phyloP scores from a whole-genome alignment of 2,329 filamentous ascomycete species.

The Clonostachys sp. region DNA sequence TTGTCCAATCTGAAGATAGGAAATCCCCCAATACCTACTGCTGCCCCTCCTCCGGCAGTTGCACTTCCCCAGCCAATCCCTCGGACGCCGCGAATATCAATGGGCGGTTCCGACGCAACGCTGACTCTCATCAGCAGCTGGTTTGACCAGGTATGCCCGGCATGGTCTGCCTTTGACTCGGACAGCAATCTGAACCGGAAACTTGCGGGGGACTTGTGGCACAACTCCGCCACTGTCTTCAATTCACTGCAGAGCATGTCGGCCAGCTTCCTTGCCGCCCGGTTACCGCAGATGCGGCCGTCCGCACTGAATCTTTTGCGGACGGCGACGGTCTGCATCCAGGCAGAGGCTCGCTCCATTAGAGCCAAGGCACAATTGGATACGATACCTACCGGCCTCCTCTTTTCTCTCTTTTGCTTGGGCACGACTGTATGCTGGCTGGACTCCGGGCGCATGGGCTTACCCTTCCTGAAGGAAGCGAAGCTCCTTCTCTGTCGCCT shows the following conservation, averaged over 20 bases:
- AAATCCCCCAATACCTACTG: not conserved
- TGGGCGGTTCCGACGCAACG: conserved; percentile 15
- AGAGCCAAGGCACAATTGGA: conserved; percentile 10
- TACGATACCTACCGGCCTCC: conserved; percentile 22
- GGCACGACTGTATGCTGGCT: conserved; percentile 34
- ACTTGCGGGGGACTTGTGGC: conserved; percentile 27
- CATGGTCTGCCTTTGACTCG: conserved; percentile 36
- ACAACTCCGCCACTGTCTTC: conserved; percentile 27
- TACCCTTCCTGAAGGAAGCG: conserved; percentile 24
- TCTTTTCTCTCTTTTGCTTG: conserved; percentile 31
- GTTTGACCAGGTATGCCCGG: conserved; percentile 28
- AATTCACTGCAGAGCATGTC: conserved; percentile 34
- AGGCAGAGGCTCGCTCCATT: conserved; percentile 22
- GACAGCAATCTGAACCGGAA: conserved; percentile 30
- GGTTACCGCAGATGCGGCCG: conserved; percentile 27
- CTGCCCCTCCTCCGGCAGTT: not conserved
- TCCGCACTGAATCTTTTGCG: conserved; percentile 24
- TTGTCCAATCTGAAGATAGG: not conserved
- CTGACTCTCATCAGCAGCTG: conserved; percentile 20
- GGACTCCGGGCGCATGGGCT: conserved; percentile 22
- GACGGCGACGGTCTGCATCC: conserved; percentile 23
- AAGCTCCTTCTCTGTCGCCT: conserved; percentile 15
- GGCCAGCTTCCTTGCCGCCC: conserved; percentile 24
- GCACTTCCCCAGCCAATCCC: conserved; percentile 7
- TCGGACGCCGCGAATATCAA: conserved; percentile 7